These are phyloP conservation scores for Candida nonsorbophila DNA, from an alignment of 805 yeast genomes.

Conservation along the genomic window DNA sequence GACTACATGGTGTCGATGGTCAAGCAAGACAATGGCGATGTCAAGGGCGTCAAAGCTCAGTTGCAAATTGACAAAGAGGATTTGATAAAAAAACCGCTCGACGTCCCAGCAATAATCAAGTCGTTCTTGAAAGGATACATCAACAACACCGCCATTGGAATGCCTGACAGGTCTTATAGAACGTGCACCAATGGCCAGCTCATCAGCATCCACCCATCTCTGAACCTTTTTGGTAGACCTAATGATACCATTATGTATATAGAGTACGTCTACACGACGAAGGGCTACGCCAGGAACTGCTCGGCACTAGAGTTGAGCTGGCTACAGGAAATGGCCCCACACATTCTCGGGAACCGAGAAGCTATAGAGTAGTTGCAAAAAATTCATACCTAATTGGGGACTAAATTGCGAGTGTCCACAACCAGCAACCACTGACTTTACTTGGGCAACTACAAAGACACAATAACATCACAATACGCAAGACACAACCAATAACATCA, in stretches of 20 bases:
- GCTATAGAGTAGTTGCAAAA: no score
- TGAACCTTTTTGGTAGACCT: slow-evolving; percentile 71
- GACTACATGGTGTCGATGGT: slow-evolving; percentile 57
- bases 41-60: slow-evolving; percentile 20
- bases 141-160: slow-evolving; percentile 87
- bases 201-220: slow-evolving; percentile 86
- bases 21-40: slow-evolving; percentile 32
- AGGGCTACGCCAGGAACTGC: slow-evolving; percentile 90
- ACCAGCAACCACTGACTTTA: no score
- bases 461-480: no score
- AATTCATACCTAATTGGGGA: no score
- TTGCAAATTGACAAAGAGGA: slow-evolving; percentile 19
- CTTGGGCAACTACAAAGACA: no score
- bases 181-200: slow-evolving; percentile 82
- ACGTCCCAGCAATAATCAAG: slow-evolving; percentile 58
- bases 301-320: slow-evolving; percentile 75
- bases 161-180: slow-evolving; percentile 90
- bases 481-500: no score
- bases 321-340: slow-evolving; percentile 80
- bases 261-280: slow-evolving; percentile 88
- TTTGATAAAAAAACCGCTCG: slow-evolving; percentile 27
- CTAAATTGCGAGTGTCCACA: no score
- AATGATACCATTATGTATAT: slow-evolving; percentile 89
- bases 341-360: slow-evolving; percentile 54
- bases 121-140: slow-evolving; percentile 80